Evolutionary conservation across 331 rosid genomes (phyloP).

Genomic region (Prunus yedoensis): DNA sequence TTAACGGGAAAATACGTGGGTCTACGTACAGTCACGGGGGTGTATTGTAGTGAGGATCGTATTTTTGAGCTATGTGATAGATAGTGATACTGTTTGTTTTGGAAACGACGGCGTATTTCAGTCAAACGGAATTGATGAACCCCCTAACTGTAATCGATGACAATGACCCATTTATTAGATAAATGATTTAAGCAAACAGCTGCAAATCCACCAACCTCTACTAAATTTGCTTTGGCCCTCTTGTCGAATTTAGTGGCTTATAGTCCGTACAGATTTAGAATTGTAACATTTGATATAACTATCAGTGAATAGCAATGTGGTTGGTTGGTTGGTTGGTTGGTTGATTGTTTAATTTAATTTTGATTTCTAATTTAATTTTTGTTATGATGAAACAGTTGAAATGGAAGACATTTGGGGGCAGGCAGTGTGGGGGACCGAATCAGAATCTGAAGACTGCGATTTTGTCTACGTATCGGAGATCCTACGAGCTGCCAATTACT

Average conservation of each 20-base stretch:
- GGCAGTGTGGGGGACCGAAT: constrained; percentile 40
- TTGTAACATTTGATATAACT: background rate
- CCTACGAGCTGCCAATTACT: constrained; percentile 55
- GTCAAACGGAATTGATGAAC: constrained; percentile 8
- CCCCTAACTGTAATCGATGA: background rate
- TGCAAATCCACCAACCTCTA: background rate
- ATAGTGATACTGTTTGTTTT: background rate
- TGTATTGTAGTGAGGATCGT: background rate
- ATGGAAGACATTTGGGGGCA: constrained; percentile 66
- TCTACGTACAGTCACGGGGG: background rate
- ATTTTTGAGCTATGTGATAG: background rate
- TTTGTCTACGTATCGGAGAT: constrained; percentile 67
- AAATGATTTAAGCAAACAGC: background rate
- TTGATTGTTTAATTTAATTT: background rate
- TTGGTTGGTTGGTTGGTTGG: no score
- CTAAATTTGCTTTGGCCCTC: background rate
- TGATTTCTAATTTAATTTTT: background rate
- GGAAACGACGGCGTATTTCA: background rate
- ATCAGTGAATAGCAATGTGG: background rate
- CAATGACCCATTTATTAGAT: background rate
- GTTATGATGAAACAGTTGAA: constrained; percentile 56
- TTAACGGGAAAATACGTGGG: background rate
- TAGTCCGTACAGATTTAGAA: background rate
- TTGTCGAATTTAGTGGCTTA: background rate
- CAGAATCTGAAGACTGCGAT: constrained; percentile 52